phyloP scores from a whole-genome alignment of 306 rosid genomes.

The Herpetospermum pedunculosum region DNA sequence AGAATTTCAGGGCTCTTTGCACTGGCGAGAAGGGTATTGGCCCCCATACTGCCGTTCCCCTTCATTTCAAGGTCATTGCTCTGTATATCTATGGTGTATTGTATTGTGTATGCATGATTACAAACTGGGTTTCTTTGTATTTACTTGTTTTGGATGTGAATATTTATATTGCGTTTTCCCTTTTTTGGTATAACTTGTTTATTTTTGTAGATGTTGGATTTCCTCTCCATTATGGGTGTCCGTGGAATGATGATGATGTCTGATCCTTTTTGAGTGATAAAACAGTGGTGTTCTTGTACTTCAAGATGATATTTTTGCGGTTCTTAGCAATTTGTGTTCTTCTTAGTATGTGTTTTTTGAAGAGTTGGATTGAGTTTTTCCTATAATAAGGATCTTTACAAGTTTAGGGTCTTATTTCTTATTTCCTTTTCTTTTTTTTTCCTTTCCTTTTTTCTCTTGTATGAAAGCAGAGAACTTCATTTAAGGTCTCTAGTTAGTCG shows the following conservation, averaged over 20 bases:
- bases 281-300: slow-evolving; percentile 1
- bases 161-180: background rate
- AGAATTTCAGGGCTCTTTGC: slow-evolving; percentile 85
- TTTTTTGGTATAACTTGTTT: background rate
- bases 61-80: slow-evolving; percentile 62
- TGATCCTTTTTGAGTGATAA: background rate
- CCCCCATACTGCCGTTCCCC: slow-evolving; percentile 64
- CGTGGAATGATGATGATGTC: background rate
- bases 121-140: background rate
- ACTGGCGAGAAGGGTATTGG: slow-evolving; percentile 88
- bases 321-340: too few species aligned
- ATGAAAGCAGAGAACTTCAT: background rate
- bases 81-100: background rate
- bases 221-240: background rate
- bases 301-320: background rate
- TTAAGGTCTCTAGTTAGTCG: background rate
- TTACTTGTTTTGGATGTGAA: background rate
- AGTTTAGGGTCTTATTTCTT: background rate
- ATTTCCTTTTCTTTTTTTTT: background rate
- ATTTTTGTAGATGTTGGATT: background rate
- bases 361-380: background rate
- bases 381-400: too few species aligned
- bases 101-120: background rate
- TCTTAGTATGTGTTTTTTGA: too few species aligned
- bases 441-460: background rate